phyloP scores from a whole-genome alignment of 805 yeast genomes.

The Lipomyces chichibuensis region DNA sequence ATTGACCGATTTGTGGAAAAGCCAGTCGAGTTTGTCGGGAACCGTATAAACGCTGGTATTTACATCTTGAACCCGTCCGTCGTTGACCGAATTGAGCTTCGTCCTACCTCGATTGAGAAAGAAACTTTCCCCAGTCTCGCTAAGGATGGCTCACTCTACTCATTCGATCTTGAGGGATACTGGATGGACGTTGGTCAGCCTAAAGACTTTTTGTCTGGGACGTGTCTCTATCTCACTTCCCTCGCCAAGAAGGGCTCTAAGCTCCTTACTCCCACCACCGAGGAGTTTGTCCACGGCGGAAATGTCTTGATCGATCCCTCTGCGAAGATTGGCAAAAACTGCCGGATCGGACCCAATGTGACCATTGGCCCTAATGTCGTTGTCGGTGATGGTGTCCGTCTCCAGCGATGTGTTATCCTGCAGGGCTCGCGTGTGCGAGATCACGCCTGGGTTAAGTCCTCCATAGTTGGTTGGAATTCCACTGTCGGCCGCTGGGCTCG shows the following conservation, averaged over 20 bases:
- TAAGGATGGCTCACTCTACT: slow-evolving; percentile 82
- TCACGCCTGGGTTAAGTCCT: slow-evolving; percentile 96
- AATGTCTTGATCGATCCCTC: slow-evolving; percentile 93
- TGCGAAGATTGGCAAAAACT: slow-evolving; percentile 88
- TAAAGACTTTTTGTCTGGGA: slow-evolving; percentile 97
- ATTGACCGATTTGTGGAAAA: slow-evolving; percentile 99
- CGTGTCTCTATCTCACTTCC: slow-evolving; percentile 86
- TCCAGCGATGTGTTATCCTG: slow-evolving; percentile 90
- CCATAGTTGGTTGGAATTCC: slow-evolving; percentile 99
- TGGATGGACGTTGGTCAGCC: slow-evolving; percentile 99
- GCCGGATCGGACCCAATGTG: slow-evolving; percentile 98
- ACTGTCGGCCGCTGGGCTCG: slow-evolving; percentile 99
- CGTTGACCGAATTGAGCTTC: slow-evolving; percentile 92
- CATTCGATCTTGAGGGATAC: slow-evolving; percentile 97
- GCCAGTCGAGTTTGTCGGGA: slow-evolving; percentile 99
- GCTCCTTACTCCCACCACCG: slow-evolving; percentile 61
- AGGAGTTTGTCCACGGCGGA: slow-evolving; percentile 80
- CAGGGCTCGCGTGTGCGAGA: slow-evolving; percentile 90
- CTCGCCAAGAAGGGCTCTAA: slow-evolving; percentile 78
- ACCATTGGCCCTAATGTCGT: slow-evolving; percentile 95
- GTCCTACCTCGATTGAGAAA: slow-evolving; percentile 99
- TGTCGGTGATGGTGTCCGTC: slow-evolving; percentile 98
- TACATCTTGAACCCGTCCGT: slow-evolving; percentile 97
- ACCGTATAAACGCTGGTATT: slow-evolving; percentile 99
- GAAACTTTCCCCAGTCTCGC: slow-evolving; percentile 98